These are phyloP conservation scores for Citrus trifoliata DNA, from an alignment of 345 rosid genomes.

Conservation along the genomic window DNA sequence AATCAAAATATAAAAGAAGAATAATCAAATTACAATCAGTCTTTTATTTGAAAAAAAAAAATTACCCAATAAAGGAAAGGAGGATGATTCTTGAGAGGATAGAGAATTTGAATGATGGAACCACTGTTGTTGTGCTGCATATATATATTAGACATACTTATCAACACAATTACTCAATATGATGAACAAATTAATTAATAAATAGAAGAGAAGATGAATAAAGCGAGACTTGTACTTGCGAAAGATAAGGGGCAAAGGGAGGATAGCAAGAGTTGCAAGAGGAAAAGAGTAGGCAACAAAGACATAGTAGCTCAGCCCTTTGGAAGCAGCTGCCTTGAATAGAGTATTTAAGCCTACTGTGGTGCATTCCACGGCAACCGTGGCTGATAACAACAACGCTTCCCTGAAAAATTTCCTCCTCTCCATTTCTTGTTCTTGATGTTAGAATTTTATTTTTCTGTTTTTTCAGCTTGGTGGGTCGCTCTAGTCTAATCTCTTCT, in stretches of 20 bases:
- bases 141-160: no score
- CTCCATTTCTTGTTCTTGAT: neutral
- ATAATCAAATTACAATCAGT: no score
- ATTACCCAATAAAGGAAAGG: constrained; percentile 37
- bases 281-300: constrained; percentile 21
- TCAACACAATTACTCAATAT: no score
- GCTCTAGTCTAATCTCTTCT: no score
- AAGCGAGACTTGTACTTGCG: neutral
- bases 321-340: constrained; percentile 40
- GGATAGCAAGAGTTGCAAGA: constrained; percentile 21
- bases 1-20: neutral
- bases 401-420: constrained; percentile 19
- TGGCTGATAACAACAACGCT: constrained; percentile 32
- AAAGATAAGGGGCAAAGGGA: constrained; percentile 15
- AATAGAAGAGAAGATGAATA: no score
- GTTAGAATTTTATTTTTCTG: neutral
- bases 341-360: constrained; percentile 30
- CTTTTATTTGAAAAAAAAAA: neutral
- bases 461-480: neutral
- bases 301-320: constrained; percentile 36
- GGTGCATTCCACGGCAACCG: constrained; percentile 22
- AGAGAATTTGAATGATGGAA: constrained; percentile 22
- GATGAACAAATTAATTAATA: no score
- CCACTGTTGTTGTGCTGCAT: neutral
- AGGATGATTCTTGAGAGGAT: constrained; percentile 25